Evolutionary conservation across 225 moss, liverwort and hornwort genomes (phyloP).

Genomic region (Physcomitrium patens): DNA sequence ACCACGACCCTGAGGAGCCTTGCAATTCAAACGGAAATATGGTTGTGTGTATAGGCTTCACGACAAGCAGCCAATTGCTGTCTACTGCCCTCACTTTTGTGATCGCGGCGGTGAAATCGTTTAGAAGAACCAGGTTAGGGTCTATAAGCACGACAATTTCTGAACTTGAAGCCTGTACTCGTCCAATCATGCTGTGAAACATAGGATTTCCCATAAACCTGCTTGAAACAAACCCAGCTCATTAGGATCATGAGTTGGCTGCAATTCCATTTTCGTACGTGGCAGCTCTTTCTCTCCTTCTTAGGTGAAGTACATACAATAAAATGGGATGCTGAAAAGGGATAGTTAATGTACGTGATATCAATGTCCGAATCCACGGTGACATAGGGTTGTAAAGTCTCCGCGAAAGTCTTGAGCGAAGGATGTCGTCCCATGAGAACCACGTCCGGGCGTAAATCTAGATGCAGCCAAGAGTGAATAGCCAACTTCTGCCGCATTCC

Average conservation of each 20-base stretch:
- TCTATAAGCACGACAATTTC: slow-evolving; percentile 78
- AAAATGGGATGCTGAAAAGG: not conserved
- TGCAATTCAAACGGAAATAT: slow-evolving; percentile 53
- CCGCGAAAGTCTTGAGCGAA: slow-evolving; percentile 64
- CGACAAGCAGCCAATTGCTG: slow-evolving; percentile 54
- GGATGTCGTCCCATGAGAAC: slow-evolving; percentile 79
- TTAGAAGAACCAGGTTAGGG: slow-evolving; percentile 75
- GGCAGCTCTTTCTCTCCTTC: not conserved
- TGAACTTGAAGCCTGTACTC: slow-evolving; percentile 66
- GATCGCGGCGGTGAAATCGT: slow-evolving; percentile 53
- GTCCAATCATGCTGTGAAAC: slow-evolving; percentile 89
- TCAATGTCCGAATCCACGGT: slow-evolving; percentile 78
- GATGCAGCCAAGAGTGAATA: slow-evolving; percentile 81
- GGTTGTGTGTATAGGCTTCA: slow-evolving; percentile 40
- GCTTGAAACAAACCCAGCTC: slow-evolving; percentile 35
- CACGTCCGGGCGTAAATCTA: slow-evolving; percentile 62
- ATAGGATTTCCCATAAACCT: slow-evolving; percentile 88
- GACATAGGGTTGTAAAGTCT: slow-evolving; percentile 53
- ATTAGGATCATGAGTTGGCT: not conserved
- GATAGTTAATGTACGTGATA: slow-evolving; percentile 59
- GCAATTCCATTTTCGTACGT: not conserved
- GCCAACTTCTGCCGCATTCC: slow-evolving; percentile 69
- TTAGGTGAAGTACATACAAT: not conserved
- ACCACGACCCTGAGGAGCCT: slow-evolving; percentile 53
- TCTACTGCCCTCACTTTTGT: slow-evolving; percentile 37